Conservation (phyloP, 192 early-diverging fungal species). For the Backusella circina region DNA sequence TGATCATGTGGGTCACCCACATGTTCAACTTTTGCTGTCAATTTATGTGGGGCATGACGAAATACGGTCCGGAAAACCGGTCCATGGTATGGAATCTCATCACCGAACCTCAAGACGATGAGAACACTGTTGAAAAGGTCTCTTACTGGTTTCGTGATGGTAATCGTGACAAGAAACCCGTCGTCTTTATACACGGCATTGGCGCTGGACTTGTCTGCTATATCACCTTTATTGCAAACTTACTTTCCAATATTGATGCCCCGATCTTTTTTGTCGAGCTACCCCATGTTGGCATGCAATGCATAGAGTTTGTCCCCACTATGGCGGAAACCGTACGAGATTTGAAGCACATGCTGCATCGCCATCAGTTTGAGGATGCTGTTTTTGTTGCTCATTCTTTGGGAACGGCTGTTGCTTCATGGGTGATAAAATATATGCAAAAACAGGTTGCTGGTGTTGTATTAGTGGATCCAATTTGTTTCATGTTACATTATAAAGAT, state of each 20-base stretch:
- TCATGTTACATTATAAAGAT: conserved; percentile 58
- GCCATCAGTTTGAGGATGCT: conserved; percentile 50
- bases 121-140: neutral
- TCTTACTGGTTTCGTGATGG: conserved; percentile 35
- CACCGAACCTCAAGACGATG: neutral
- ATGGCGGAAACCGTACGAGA: conserved; percentile 53
- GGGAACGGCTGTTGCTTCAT: conserved; percentile 57
- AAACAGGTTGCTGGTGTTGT: conserved; percentile 51
- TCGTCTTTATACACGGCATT: conserved; percentile 61
- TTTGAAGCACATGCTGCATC: conserved; percentile 51
- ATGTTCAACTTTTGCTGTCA: conserved; percentile 13
- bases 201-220: conserved; percentile 61
- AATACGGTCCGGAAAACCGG: conserved; percentile 7
- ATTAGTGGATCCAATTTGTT: conserved; percentile 63
- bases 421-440: conserved; percentile 53
- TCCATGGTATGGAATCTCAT: neutral
- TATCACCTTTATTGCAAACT: conserved; percentile 40
- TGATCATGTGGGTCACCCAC: neutral
- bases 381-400: conserved; percentile 66
- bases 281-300: conserved; percentile 62
- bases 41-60: conserved; percentile 21
- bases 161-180: conserved; percentile 19
- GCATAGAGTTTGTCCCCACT: conserved; percentile 52
- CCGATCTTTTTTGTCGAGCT: conserved; percentile 54
- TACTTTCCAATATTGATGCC: conserved; percentile 32